Percentiles rank a stretch among this genome's conserved stretches.
These are phyloP conservation scores for Lindgomyces ingoldianus DNA, from an alignment of 495 filamentous ascomycete genomes.

Conservation along the genomic window DNA sequence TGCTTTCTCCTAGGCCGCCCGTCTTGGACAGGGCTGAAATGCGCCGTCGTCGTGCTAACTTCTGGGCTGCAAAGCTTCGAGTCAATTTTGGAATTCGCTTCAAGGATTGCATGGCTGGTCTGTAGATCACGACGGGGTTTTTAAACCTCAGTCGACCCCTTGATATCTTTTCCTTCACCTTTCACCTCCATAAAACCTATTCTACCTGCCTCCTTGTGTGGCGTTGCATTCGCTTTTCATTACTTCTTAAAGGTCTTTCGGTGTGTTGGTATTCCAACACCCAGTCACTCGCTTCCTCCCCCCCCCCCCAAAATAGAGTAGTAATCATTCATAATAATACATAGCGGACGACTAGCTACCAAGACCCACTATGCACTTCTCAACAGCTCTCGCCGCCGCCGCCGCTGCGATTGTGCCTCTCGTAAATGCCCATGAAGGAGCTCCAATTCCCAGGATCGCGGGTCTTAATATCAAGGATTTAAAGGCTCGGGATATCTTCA, in stretches of 20 bases:
- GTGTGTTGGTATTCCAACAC: conserved; percentile 13
- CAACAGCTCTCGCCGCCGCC: conserved; percentile 18
- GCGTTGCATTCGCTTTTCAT: neutral
- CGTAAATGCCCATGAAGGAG: conserved; percentile 25
- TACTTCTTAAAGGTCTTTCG: neutral
- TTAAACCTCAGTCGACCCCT: neutral
- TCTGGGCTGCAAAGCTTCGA: neutral
- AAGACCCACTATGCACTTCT: conserved; percentile 33
- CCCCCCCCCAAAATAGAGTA: neutral
- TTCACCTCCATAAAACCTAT: neutral
- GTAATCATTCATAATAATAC: conserved; percentile 5
- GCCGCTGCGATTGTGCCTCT: conserved; percentile 24
- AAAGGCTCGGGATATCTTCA: conserved; percentile 26
- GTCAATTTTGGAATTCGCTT: conserved; percentile 5
- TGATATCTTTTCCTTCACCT: conserved; percentile 2
- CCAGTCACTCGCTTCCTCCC: conserved; percentile 26
- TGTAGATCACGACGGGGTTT: neutral
- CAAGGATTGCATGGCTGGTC: neutral
- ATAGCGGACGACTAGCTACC: neutral
- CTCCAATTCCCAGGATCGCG: conserved; percentile 16
- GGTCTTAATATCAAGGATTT: conserved; percentile 29
- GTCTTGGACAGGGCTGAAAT: conserved; percentile 7
- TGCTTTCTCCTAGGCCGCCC: neutral
- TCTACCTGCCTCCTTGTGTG: neutral
- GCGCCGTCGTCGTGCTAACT: too few relatives aligned